phyloP scores from a whole-genome alignment of 192 early-diverging fungal genomes.

The Gigaspora rosea region DNA sequence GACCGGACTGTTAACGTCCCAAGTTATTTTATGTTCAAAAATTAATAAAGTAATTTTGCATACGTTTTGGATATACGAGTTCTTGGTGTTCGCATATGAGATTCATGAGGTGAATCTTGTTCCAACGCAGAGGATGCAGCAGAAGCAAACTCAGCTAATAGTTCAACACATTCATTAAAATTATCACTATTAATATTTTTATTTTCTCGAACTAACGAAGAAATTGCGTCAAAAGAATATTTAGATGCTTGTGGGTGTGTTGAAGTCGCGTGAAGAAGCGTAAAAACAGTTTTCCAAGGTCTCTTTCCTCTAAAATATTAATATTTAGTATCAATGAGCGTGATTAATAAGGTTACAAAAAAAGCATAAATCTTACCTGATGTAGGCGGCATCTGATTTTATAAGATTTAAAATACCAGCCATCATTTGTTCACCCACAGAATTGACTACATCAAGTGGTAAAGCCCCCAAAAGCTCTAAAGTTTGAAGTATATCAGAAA shows the following conservation, averaged over 20 bases:
- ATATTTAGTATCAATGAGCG: not conserved
- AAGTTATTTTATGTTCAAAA: too few relatives aligned
- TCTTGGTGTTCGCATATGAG: constrained; percentile 4
- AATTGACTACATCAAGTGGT: constrained; percentile 59
- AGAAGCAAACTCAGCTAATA: constrained; percentile 65
- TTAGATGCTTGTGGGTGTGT: constrained; percentile 63
- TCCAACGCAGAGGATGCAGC: constrained; percentile 46
- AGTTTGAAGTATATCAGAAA: constrained; percentile 50
- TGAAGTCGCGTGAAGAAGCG: constrained; percentile 55
- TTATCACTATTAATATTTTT: constrained; percentile 58
- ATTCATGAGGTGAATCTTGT: constrained; percentile 4
- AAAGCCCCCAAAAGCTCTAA: constrained; percentile 57
- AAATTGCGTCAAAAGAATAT: constrained; percentile 65
- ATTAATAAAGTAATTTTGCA: not conserved
- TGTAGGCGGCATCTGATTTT: constrained; percentile 54
- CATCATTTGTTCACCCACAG: constrained; percentile 77
- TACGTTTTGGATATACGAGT: constrained; percentile 10
- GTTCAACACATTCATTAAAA: constrained; percentile 75
- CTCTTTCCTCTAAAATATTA: constrained; percentile 36
- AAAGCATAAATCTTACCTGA: constrained; percentile 38
- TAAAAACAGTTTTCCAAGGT: constrained; percentile 56
- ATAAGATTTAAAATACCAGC: constrained; percentile 70
- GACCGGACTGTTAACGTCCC: too few relatives aligned
- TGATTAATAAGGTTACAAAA: not conserved
- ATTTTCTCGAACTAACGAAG: constrained; percentile 55